A percentile compares a stretch with the other conserved stretches of the same genome.
Evolutionary conservation across 106 monocot genomes (phyloP).

Genomic region (Vanilla planifolia): DNA sequence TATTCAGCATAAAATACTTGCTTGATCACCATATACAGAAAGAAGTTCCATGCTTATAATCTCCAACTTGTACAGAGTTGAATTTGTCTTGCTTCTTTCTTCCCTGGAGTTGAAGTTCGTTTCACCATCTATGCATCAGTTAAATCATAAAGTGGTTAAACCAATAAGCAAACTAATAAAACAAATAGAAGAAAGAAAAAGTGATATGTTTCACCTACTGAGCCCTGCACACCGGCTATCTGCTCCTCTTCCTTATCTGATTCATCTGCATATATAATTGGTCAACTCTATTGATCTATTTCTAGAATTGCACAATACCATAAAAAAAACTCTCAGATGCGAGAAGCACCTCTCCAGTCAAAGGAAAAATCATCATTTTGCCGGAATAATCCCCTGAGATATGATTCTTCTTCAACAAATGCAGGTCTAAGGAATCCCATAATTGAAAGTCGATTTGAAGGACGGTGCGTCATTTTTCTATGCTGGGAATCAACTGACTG

Average conservation of each 20-base stretch:
- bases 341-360: conserved; percentile 65
- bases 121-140: conserved; percentile 46
- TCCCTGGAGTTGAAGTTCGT: conserved; percentile 18
- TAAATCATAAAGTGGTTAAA: conserved; percentile 1
- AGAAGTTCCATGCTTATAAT: conserved; percentile 59
- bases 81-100: conserved; percentile 20
- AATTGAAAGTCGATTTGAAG: conserved; percentile 70
- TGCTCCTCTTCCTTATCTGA: conserved; percentile 44
- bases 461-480: conserved; percentile 38
- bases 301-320: not conserved
- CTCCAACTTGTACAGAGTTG: conserved; percentile 67
- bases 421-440: conserved; percentile 66
- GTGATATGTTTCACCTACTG: conserved; percentile 42
- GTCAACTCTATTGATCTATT: not conserved
- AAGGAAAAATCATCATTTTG: conserved; percentile 40
- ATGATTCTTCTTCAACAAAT: conserved; percentile 63
- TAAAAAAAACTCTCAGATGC: not conserved
- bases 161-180: not conserved
- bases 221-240: conserved; percentile 34
- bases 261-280: conserved; percentile 28
- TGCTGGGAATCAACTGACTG: conserved; percentile 34
- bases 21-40: conserved; percentile 72
- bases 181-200: conserved; percentile 3
- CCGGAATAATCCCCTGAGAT: conserved; percentile 51
- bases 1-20: conserved; percentile 14